Evolutionary conservation across 768 basidiomycete species (phyloP), one percentile per base, ranked within the genome.

Genomic region (Xerocomus spinulosus): DNA sequence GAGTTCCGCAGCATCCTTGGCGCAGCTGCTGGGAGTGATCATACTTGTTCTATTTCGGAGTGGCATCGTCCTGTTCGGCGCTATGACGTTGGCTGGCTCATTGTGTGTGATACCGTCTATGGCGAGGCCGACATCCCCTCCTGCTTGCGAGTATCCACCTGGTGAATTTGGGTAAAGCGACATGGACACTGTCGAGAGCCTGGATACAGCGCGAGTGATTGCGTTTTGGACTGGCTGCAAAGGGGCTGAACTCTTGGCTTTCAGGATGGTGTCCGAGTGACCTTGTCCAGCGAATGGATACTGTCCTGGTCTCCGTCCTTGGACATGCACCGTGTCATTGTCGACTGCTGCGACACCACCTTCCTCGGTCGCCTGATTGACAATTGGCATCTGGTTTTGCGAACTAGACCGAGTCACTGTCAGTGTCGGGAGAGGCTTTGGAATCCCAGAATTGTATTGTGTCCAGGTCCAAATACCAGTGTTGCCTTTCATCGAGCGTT

Each of bases 401-500:
- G 56, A 54, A 24, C 56, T 58, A 21, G 61, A 53, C n/a, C 58
- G 57, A n/a, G 62, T 56, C 42, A 57, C 53, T 24, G 51, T 59
- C 36, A 54, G 51, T 26, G 29, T 50, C 23, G 58, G 67, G 9
- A 50, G 60, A 34, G 54, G 64, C 29, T 54, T 68, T 4, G 55
- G 65, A 40, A 68, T 58, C 12, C 62, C 67, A 12, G 74, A 70
- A 35, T 72, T 74, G 26, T 80, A 81, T 52, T 78, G 77, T 0
- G 78, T 73, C 80, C 80, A 82, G 26, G 67, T 73, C 77, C 80
- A 83, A 15, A 73, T 61, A 6, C 75, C 71, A 7, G 68, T 72
- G 38, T 74, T 71, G 45, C 61, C 64, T 12, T 66, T 68, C n/a
- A 69, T 70, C 55, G 68, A 55, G 21, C 66, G 60, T 42, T 44